A percentile compares a stretch with the other conserved stretches of the same genome.
phyloP scores from a whole-genome alignment of 176 grass and related monocot species.

The Chrysopogon serrulatus region DNA sequence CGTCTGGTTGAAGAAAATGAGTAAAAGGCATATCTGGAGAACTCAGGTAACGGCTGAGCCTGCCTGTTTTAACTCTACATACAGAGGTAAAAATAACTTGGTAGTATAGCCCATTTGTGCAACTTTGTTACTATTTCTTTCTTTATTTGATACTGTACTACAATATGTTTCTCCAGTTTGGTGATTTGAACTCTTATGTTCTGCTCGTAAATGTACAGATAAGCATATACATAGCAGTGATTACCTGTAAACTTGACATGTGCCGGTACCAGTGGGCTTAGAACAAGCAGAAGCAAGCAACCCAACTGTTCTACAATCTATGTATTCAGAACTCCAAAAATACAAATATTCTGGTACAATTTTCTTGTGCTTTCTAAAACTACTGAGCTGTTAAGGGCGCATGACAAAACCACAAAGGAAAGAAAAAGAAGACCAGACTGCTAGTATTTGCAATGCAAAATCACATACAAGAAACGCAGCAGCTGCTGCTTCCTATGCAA shows the following conservation, averaged over 20 bases:
- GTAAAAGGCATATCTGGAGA: no score
- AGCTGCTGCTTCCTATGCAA: constrained; percentile 10
- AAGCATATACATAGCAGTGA: not conserved
- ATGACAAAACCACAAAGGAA: not conserved
- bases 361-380: constrained; percentile 24
- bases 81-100: no score
- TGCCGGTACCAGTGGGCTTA: not conserved
- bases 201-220: not conserved
- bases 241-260: not conserved
- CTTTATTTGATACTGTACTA: no score
- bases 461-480: constrained; percentile 12
- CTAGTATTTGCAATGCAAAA: constrained; percentile 21
- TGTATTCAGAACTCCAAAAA: constrained; percentile 14
- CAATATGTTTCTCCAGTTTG: no score
- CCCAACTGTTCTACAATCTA: not conserved
- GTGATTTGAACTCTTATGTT: no score
- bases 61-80: no score
- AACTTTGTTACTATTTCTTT: no score
- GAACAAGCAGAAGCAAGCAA: not conserved
- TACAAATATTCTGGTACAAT: constrained; percentile 35
- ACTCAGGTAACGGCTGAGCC: no score
- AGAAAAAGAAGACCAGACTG: not conserved
- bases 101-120: no score
- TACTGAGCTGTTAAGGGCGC: constrained; percentile 28
- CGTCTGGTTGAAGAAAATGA: no score